Percentiles rank a stretch among this genome's conserved stretches.
phyloP scores from a whole-genome alignment of 768 basidiomycete genomes.

The Agrocybe pediades region DNA sequence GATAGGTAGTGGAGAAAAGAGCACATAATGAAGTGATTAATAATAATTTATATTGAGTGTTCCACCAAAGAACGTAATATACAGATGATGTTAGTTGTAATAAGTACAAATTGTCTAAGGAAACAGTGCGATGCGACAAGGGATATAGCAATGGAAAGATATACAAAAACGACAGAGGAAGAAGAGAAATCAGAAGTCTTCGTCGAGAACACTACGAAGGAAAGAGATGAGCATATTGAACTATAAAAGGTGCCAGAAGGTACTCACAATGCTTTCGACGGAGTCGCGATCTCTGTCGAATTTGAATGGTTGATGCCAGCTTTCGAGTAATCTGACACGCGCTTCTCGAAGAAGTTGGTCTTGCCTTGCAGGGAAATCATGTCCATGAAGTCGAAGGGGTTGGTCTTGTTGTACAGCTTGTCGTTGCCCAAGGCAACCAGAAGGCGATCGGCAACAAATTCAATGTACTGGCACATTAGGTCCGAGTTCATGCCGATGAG shows the following conservation, averaged over 20 bases:
- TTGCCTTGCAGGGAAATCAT: constrained; percentile 96
- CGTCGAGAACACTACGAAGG: constrained; percentile 29
- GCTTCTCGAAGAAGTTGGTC: constrained; percentile 97
- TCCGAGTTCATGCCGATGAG: constrained; percentile 93
- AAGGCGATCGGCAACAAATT: constrained; percentile 90
- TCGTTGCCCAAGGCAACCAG: constrained; percentile 87
- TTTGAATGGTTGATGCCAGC: constrained; percentile 59
- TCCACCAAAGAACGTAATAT: constrained; percentile 7
- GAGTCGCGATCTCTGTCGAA: constrained; percentile 21
- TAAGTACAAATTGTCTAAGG: constrained; percentile 15
- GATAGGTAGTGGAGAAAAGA: not conserved
- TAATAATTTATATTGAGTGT: constrained; percentile 14
- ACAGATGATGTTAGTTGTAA: constrained; percentile 17
- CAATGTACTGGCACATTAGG: constrained; percentile 92
- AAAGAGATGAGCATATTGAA: constrained; percentile 4
- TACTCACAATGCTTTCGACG: constrained; percentile 35
- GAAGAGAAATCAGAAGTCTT: constrained; percentile 30
- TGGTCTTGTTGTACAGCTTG: constrained; percentile 79
- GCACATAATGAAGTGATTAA: constrained; percentile 1
- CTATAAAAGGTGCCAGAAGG: not conserved
- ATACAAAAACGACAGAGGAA: constrained; percentile 4
- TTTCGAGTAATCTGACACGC: constrained; percentile 85
- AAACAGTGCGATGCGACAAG: constrained; percentile 14
- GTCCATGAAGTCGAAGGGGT: constrained; percentile 95
- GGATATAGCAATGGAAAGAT: constrained; percentile 15